These are phyloP conservation scores for Fragosphaeria purpurea DNA, from an alignment of 2,329 filamentous ascomycete genomes.

Conservation along the genomic window DNA sequence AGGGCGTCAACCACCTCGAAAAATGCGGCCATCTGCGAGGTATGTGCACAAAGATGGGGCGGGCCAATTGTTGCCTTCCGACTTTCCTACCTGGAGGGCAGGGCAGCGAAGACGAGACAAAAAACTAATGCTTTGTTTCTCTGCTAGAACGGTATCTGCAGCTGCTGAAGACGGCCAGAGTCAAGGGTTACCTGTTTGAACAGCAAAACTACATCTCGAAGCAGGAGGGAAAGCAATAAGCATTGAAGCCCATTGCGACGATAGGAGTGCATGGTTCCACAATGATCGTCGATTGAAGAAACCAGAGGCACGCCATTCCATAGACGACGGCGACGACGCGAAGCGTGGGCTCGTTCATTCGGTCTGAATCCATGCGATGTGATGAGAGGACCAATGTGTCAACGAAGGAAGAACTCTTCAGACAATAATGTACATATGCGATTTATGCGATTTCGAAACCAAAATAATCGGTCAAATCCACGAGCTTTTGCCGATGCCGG, in stretches of 20 bases:
- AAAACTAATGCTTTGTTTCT: background rate
- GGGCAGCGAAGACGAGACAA: conserved; percentile 1
- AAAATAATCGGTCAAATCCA: too few relatives aligned
- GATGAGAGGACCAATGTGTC: too few relatives aligned
- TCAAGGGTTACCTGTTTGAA: conserved; percentile 70
- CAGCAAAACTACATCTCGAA: conserved; percentile 66
- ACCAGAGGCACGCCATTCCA: too few relatives aligned
- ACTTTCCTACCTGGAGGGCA: background rate
- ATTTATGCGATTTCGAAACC: too few relatives aligned
- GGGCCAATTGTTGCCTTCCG: background rate
- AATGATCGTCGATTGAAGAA: too few relatives aligned
- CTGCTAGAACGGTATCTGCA: conserved; percentile 65
- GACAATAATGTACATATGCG: too few relatives aligned
- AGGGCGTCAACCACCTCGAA: conserved; percentile 81
- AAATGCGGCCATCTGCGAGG: conserved; percentile 76
- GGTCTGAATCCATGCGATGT: too few relatives aligned
- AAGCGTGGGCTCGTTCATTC: too few relatives aligned
- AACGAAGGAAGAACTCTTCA: too few relatives aligned
- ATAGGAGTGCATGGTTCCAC: background rate
- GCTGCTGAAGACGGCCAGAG: conserved; percentile 63
- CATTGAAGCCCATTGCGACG: background rate
- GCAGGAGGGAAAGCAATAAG: conserved; percentile 23
- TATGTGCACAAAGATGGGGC: conserved; percentile 31
- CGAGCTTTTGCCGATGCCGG: too few relatives aligned
- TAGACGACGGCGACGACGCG: too few relatives aligned